Percentiles rank a stretch among this genome's conserved stretches.
Conservation (phyloP, 2,329 filamentous ascomycete species). For the Aphanocladium album region DNA sequence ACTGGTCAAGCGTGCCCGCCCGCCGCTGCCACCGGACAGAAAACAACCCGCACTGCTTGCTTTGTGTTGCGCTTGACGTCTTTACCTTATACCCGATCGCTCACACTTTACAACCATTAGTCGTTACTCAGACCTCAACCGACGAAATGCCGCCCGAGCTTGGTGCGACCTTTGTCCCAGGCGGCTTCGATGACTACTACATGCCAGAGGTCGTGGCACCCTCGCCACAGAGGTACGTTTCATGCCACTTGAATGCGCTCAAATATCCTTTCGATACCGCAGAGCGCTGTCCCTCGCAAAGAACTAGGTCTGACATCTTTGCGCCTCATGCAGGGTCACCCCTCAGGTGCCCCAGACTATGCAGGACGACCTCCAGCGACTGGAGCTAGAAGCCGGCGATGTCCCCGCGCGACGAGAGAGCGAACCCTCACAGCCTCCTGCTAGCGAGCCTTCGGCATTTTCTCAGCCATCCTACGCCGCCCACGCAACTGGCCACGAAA, state of each 20-base stretch:
- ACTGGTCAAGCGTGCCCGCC: background rate
- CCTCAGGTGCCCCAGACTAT: constrained; percentile 95
- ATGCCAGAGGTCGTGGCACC: constrained; percentile 57
- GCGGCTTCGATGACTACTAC: constrained; percentile 55
- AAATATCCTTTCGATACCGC: background rate
- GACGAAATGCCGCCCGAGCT: constrained; percentile 22
- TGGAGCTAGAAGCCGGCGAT: constrained; percentile 73
- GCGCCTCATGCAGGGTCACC: constrained; percentile 63
- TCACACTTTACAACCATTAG: background rate
- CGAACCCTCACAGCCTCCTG: constrained; percentile 12
- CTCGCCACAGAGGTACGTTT: constrained; percentile 50
- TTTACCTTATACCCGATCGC: background rate
- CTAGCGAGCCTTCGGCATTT: constrained; percentile 17
- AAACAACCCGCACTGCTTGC: background rate
- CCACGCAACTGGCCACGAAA: constrained; percentile 29
- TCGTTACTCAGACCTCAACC: background rate
- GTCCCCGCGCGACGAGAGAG: constrained; percentile 21
- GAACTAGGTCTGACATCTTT: constrained; percentile 10
- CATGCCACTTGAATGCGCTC: background rate
- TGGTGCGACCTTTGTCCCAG: constrained; percentile 55
- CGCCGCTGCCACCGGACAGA: background rate
- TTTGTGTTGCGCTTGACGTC: background rate
- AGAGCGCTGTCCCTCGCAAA: background rate
- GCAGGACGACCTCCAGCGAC: constrained; percentile 85
- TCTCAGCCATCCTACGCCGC: constrained; percentile 24